phyloP scores from a whole-genome alignment of 176 grass and related monocot genomes.

The Paspalum notatum region DNA sequence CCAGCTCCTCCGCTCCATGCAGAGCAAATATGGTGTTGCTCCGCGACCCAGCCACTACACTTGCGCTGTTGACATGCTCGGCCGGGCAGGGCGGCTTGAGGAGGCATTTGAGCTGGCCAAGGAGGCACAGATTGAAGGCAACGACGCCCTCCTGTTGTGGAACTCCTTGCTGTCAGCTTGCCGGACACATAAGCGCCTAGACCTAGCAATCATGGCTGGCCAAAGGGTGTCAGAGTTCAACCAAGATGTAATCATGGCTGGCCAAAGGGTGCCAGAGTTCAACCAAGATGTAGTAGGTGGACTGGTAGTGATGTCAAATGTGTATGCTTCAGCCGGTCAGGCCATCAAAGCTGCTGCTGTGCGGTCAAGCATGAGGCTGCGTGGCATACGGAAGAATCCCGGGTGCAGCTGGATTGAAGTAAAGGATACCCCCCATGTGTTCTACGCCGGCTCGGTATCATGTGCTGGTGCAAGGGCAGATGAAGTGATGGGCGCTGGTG shows the following conservation, averaged over 20 bases:
- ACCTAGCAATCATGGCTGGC: slow-evolving; percentile 57
- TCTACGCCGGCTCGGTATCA: slow-evolving; percentile 53
- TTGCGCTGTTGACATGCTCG: slow-evolving; percentile 76
- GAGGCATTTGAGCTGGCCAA: slow-evolving; percentile 59
- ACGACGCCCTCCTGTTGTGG: slow-evolving; percentile 67
- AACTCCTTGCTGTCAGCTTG: slow-evolving; percentile 76
- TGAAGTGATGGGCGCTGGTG: slow-evolving; percentile 54
- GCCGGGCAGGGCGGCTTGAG: slow-evolving; percentile 56
- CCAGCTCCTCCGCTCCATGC: slow-evolving; percentile 58
- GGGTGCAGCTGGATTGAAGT: slow-evolving; percentile 86
- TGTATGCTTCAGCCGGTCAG: slow-evolving; percentile 65
- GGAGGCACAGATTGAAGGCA: slow-evolving; percentile 45
- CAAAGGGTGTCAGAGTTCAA: slow-evolving; percentile 57
- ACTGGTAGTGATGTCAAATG: slow-evolving; percentile 77
- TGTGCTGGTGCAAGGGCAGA: slow-evolving; percentile 36
- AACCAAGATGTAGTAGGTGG: slow-evolving; percentile 58
- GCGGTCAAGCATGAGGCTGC: slow-evolving; percentile 58
- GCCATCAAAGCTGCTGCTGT: slow-evolving; percentile 46
- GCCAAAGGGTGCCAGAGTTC: slow-evolving; percentile 53
- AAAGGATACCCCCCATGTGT: slow-evolving; percentile 62
- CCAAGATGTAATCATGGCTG: slow-evolving; percentile 45
- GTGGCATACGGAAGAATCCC: slow-evolving; percentile 70
- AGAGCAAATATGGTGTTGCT: slow-evolving; percentile 41
- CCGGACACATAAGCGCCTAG: slow-evolving; percentile 58
- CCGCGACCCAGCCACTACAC: slow-evolving; percentile 72